phyloP scores from a whole-genome alignment of 2,329 filamentous ascomycete species.

The Metarhizium robertsii region DNA sequence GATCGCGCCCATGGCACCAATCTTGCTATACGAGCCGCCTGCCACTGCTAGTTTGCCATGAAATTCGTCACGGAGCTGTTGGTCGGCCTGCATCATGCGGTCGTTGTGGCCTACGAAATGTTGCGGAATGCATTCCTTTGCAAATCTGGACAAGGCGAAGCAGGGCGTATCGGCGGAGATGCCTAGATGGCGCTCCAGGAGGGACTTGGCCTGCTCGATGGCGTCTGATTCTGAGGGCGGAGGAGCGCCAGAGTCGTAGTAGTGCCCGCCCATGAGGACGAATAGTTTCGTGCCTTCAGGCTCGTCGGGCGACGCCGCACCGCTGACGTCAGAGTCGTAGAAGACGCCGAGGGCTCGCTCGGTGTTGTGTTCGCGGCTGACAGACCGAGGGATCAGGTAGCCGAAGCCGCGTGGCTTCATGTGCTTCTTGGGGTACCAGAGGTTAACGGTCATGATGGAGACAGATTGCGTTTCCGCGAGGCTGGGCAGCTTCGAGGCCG shows the following conservation, averaged over 20 bases:
- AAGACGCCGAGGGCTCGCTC: conserved; percentile 83
- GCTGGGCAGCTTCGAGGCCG: conserved; percentile 30
- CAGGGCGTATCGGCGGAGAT: conserved; percentile 52
- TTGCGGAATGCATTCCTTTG: conserved; percentile 76
- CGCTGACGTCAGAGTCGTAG: conserved; percentile 64
- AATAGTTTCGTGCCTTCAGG: conserved; percentile 73
- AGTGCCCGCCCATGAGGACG: conserved; percentile 90
- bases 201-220: conserved; percentile 55
- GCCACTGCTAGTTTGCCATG: conserved; percentile 55
- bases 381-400: conserved; percentile 76
- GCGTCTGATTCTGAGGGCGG: conserved; percentile 56
- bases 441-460: conserved; percentile 84
- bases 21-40: conserved; percentile 42
- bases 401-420: conserved; percentile 70
- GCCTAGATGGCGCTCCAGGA: conserved; percentile 65
- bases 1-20: conserved; percentile 42
- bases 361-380: conserved; percentile 63
- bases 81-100: conserved; percentile 48
- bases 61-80: conserved; percentile 46
- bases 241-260: conserved; percentile 48
- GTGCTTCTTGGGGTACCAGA: conserved; percentile 63
- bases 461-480: conserved; percentile 53
- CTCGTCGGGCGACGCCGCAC: conserved; percentile 38
- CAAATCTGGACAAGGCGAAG: conserved; percentile 49
- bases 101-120: conserved; percentile 70